These are phyloP conservation scores for Pholiota conissans DNA, from an alignment of 768 basidiomycete species.

Conservation along the genomic window DNA sequence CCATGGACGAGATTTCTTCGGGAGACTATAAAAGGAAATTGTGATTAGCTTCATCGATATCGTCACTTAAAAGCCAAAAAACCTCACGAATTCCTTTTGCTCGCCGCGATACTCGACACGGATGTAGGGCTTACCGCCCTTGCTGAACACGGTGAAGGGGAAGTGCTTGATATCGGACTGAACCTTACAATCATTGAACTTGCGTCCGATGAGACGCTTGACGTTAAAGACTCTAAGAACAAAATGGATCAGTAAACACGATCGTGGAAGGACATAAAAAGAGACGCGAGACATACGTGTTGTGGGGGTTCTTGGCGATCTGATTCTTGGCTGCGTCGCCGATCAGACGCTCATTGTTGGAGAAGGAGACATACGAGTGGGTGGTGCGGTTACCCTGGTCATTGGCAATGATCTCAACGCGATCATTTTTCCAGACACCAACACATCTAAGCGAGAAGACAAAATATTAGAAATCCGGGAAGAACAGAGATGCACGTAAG, in stretches of 20 bases:
- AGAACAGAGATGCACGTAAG: not conserved
- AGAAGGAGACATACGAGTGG: slow-evolving; percentile 99
- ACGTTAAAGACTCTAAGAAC: not conserved
- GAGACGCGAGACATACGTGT: slow-evolving; percentile 50
- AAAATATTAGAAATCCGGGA: slow-evolving; percentile 5
- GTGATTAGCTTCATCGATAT: too few species aligned
- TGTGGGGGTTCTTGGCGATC: slow-evolving; percentile 98
- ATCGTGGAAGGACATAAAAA: not conserved
- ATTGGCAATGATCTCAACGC: slow-evolving; percentile 98
- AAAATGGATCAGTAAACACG: not conserved
- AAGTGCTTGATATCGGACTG: too few species aligned
- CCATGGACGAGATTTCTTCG: slow-evolving; percentile 99
- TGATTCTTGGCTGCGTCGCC: slow-evolving; percentile 99
- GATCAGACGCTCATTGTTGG: slow-evolving; percentile 92
- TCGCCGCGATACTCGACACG: too few species aligned
- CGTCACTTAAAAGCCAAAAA: too few species aligned
- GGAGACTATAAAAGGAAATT: slow-evolving; percentile 93
- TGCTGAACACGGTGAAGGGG: too few species aligned
- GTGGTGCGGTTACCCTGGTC: slow-evolving; percentile 99
- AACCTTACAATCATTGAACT: too few species aligned
- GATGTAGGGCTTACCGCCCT: too few species aligned
- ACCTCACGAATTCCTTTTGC: too few species aligned
- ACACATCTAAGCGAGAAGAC: slow-evolving; percentile 67
- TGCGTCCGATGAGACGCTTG: not conserved
- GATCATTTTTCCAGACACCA: slow-evolving; percentile 99